Evolutionary conservation across 768 basidiomycete species (phyloP).

Genomic region (Strobilomyces echinocephalus): DNA sequence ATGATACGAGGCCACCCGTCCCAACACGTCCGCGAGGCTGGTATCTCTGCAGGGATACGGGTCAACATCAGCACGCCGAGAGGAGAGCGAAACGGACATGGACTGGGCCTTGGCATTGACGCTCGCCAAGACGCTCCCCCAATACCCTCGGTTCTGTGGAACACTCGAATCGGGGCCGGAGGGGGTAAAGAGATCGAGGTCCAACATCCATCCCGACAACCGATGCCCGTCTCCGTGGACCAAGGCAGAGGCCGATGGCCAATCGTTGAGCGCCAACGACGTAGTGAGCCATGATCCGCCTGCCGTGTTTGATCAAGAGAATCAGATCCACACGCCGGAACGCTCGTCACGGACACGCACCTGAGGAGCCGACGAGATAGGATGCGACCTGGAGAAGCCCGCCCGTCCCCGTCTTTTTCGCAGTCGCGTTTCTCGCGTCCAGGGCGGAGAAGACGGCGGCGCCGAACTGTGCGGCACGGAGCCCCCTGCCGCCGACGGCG

Average conservation of each 20-base stretch:
- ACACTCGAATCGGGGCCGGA: slow-evolving; percentile 46
- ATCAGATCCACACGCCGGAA: neutral
- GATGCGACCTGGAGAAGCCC: slow-evolving; percentile 67
- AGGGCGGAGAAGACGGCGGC: slow-evolving; percentile 55
- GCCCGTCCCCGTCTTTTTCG: slow-evolving; percentile 56
- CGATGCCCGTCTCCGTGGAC: slow-evolving; percentile 51
- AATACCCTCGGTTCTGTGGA: slow-evolving; percentile 46
- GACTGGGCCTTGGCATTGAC: slow-evolving; percentile 54
- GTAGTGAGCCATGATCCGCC: slow-evolving; percentile 67
- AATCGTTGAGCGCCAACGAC: slow-evolving; percentile 61
- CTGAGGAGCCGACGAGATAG: slow-evolving; percentile 65
- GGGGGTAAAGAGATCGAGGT: slow-evolving; percentile 52
- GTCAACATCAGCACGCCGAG: neutral
- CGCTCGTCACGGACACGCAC: slow-evolving; percentile 28
- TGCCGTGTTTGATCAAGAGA: slow-evolving; percentile 14
- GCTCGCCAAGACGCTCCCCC: slow-evolving; percentile 49
- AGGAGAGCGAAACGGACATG: slow-evolving; percentile 38
- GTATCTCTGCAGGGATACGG: slow-evolving; percentile 42
- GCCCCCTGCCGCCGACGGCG: slow-evolving; percentile 68
- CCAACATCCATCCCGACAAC: slow-evolving; percentile 52
- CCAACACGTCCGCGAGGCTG: slow-evolving; percentile 61
- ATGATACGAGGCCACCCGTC: slow-evolving; percentile 64
- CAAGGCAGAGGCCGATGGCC: slow-evolving; percentile 51
- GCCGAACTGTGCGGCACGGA: slow-evolving; percentile 62
- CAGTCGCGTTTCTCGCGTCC: slow-evolving; percentile 56